A percentile compares a stretch with the other conserved stretches of the same genome.
phyloP scores from a whole-genome alignment of 208 protist genomes.

The Lotmaria passim region DNA sequence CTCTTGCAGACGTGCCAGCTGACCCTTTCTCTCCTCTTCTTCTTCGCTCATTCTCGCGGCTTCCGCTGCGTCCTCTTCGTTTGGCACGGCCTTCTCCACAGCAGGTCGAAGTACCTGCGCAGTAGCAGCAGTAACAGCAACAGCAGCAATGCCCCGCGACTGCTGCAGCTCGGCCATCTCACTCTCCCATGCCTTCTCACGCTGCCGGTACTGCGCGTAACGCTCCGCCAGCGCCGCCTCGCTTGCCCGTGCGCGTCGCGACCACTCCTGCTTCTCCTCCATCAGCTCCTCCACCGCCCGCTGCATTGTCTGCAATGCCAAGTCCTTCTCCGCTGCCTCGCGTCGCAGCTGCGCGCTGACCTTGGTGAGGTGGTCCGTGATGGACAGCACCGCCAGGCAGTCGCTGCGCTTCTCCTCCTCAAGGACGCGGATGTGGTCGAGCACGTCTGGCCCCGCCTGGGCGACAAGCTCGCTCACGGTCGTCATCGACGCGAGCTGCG shows the following conservation, averaged over 20 bases:
- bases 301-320: constrained; percentile 10
- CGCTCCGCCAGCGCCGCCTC: constrained; percentile 31
- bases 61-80: not conserved
- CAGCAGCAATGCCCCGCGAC: not conserved
- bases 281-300: constrained; percentile 17
- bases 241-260: constrained; percentile 23
- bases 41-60: not conserved
- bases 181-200: constrained; percentile 26
- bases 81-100: not conserved
- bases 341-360: constrained; percentile 12
- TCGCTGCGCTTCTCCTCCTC: constrained; percentile 32
- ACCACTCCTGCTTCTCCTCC: constrained; percentile 32
- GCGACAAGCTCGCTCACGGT: constrained; percentile 4
- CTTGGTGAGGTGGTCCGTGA: constrained; percentile 24
- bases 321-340: constrained; percentile 27
- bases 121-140: not conserved
- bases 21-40: not conserved
- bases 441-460: constrained; percentile 14
- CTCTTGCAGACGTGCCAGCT: constrained; percentile 6
- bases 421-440: constrained; percentile 23
- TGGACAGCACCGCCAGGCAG: constrained; percentile 24
- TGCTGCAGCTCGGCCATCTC: constrained; percentile 23
- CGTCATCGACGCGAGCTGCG: constrained; percentile 14
- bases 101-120: not conserved
- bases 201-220: constrained; percentile 24